Percentiles rank a stretch among this genome's conserved stretches.
These are phyloP conservation scores for Dittrichia graveolens DNA, from an alignment of 129 eudicot genomes.

Conservation along the genomic window DNA sequence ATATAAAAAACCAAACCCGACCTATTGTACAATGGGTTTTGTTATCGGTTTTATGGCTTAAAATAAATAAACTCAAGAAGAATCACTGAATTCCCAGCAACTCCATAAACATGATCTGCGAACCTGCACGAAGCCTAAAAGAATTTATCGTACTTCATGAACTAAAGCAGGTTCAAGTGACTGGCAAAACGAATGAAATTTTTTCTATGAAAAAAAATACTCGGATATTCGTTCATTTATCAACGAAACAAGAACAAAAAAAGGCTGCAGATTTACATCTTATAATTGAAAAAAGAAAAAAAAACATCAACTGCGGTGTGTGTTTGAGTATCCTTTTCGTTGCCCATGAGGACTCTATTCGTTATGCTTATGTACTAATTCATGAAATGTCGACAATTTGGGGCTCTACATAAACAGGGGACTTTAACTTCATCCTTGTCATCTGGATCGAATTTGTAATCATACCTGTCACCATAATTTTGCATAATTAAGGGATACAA, in stretches of 20 bases:
- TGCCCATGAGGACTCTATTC: too few species aligned
- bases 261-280: conserved; percentile 24
- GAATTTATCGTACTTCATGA: neutral
- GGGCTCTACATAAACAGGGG: conserved; percentile 78
- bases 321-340: conserved; percentile 6
- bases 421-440: conserved; percentile 78
- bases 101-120: too few species aligned
- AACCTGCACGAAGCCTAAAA: too few species aligned
- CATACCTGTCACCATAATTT: conserved; percentile 59
- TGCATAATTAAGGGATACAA: neutral
- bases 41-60: too few species aligned
- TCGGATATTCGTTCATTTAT: conserved; percentile 1
- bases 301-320: too few species aligned
- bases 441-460: conserved; percentile 81
- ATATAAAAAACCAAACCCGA: too few species aligned
- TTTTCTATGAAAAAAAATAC: neutral
- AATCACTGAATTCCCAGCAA: too few species aligned
- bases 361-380: conserved; percentile 42
- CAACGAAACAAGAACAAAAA: neutral
- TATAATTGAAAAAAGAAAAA: neutral
- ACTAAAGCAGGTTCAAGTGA: neutral
- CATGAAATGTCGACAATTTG: conserved; percentile 72
- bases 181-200: neutral
- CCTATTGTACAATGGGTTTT: too few species aligned
- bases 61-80: too few species aligned